Evolutionary conservation across 495 filamentous ascomycete species (phyloP).

Genomic region (Staphylotrichum longicolle): DNA sequence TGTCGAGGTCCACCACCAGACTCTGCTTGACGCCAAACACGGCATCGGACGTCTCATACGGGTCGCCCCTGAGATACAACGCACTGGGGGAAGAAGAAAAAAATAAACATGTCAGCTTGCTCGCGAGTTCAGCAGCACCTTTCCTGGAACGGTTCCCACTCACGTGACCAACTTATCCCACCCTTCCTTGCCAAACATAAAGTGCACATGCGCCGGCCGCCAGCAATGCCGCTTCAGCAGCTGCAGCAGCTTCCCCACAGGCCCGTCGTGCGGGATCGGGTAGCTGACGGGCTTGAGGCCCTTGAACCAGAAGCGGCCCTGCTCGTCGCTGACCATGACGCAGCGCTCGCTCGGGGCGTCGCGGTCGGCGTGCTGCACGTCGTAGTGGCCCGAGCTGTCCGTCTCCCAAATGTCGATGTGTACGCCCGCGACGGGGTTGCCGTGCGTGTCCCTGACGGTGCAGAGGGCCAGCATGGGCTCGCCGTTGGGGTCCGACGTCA

Average conservation of each 20-base stretch:
- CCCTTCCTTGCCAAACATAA: slow-evolving; percentile 84
- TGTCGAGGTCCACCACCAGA: slow-evolving; percentile 68
- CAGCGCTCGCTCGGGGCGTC: slow-evolving; percentile 75
- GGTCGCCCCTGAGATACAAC: slow-evolving; percentile 78
- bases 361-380: slow-evolving; percentile 76
- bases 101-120: slow-evolving; percentile 1
- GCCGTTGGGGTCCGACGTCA: slow-evolving; percentile 70
- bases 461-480: slow-evolving; percentile 75
- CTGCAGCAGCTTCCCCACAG: slow-evolving; percentile 75
- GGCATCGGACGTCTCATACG: slow-evolving; percentile 86
- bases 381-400: slow-evolving; percentile 81
- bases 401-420: slow-evolving; percentile 95
- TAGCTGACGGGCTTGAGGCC: slow-evolving; percentile 86
- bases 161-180: slow-evolving; percentile 87
- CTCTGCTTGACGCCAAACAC: slow-evolving; percentile 92
- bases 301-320: slow-evolving; percentile 84
- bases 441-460: slow-evolving; percentile 65
- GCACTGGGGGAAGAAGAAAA: slow-evolving; percentile 48
- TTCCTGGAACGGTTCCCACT: slow-evolving; percentile 29
- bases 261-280: slow-evolving; percentile 86
- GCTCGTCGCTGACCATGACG: slow-evolving; percentile 65
- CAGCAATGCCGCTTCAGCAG: slow-evolving; percentile 72
- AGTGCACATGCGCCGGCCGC: slow-evolving; percentile 88
- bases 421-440: slow-evolving; percentile 64
- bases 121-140: not conserved